Base-by-base conservation (phyloP, 768 basidiomycete species). In the Phanerochaete carnosa region DNA sequence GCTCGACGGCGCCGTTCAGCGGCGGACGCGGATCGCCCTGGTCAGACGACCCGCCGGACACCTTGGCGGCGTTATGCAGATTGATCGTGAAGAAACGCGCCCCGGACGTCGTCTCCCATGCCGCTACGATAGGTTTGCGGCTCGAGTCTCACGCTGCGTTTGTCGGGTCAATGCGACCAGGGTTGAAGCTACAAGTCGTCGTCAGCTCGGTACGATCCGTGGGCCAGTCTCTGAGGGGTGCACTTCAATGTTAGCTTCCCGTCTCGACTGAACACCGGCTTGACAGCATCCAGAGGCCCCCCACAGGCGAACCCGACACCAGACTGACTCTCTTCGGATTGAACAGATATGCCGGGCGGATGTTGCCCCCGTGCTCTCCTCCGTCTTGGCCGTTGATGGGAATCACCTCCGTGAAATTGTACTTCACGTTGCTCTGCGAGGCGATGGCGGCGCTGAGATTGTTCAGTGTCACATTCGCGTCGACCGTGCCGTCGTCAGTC, bases 341-440 rank as follows among this genome's bases (percentile, higher is more conserved):
- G 69, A 79, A 85, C 79, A 86, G 62, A 65, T 80, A 85, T 8
- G 79, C 85, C 54, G 77, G 76, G 47, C 85, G 75, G 63, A 87
- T 88, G 67, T 88, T 88, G 32, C 85, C 86, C n/a, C 86, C 86
- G 13, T 80, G 81, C 62, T 79, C 66, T 4, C 86, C 86, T 28
- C 86, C 86, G 64, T 88, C 86, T 64, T 79, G 68, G 23, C 74
- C 75, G 63, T 85, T 75, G 25, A 80, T 74, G 2, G 84, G 83
- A 50, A 75, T 74, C 51, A 87, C 77, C 35, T 80, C 76, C 35
- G 80, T 68, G 60, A 77, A 84, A 12, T 69, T 68, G 64, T 87
- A 87, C 13, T 79, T 73, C 47, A 70, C 72, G 8, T 57, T 61
- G 29, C 64, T 65, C 15, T 62, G 68, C 11, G 66, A 69, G 30